Evolutionary conservation across 2,329 filamentous ascomycete genomes (phyloP).

Genomic region (Phaeomoniella chlamydospora): DNA sequence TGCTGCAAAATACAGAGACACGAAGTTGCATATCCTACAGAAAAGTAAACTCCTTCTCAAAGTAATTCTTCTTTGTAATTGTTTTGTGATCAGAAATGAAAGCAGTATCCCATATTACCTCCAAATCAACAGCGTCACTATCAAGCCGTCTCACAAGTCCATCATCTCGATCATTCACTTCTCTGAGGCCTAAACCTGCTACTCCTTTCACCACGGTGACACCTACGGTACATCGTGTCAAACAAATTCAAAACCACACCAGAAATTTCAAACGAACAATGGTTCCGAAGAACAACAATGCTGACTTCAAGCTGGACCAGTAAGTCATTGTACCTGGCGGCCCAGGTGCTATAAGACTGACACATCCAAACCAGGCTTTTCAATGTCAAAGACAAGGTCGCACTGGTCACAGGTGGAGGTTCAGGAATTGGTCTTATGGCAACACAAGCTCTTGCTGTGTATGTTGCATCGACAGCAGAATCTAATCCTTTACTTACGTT

Average conservation of each 20-base stretch:
- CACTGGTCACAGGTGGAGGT: conserved; percentile 46
- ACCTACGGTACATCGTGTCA: neutral
- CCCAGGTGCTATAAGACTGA: neutral
- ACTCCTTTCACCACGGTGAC: neutral
- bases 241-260: neutral
- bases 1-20: no score
- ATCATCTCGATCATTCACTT: neutral
- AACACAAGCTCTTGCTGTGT: conserved; percentile 38
- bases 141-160: neutral
- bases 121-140: no score
- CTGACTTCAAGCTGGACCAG: conserved; percentile 24
- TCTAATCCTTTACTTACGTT: no score
- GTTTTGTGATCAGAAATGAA: no score
- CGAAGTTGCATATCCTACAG: no score
- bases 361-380: conserved; percentile 37
- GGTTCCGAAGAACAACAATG: conserved; percentile 24
- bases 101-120: no score
- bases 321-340: neutral
- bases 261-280: conserved; percentile 14
- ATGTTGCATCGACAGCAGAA: neutral
- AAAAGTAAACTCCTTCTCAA: no score
- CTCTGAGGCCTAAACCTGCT: neutral
- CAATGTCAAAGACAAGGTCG: conserved; percentile 39
- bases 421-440: conserved; percentile 54
- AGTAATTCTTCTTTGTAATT: no score